These are phyloP conservation scores for Scytalidium sp. DNA, from an alignment of 2,329 filamentous ascomycete genomes.

Conservation along the genomic window DNA sequence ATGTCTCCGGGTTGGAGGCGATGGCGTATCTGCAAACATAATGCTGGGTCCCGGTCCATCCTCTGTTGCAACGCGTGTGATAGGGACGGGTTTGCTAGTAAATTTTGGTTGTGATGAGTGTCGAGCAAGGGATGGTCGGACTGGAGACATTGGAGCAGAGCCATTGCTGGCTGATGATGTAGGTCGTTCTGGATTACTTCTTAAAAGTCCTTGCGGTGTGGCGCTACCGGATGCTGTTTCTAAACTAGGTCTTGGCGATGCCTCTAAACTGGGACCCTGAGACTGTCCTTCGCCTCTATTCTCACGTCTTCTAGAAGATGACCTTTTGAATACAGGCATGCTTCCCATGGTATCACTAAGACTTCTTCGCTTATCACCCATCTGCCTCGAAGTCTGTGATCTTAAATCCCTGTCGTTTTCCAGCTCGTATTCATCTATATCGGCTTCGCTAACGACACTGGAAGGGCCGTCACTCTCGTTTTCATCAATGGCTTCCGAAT, in stretches of 20 bases:
- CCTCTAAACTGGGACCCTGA: not conserved
- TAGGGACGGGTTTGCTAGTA: slow-evolving; percentile 69
- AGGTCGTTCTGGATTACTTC: not conserved
- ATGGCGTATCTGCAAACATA: slow-evolving; percentile 62
- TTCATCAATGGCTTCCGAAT: slow-evolving; percentile 32
- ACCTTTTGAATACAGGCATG: slow-evolving; percentile 28
- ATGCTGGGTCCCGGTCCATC: slow-evolving; percentile 68
- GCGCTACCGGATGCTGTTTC: not conserved
- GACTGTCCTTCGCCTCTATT: slow-evolving; percentile 13
- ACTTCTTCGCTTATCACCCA: slow-evolving; percentile 33
- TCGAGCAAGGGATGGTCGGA: slow-evolving; percentile 47
- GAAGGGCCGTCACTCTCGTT: slow-evolving; percentile 27
- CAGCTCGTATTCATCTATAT: slow-evolving; percentile 34
- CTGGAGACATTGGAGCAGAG: slow-evolving; percentile 5
- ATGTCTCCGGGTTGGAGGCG: slow-evolving; percentile 15
- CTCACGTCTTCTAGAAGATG: slow-evolving; percentile 15
- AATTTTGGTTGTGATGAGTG: slow-evolving; percentile 62
- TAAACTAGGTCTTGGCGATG: not conserved
- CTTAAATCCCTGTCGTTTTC: slow-evolving; percentile 13
- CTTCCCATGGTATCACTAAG: slow-evolving; percentile 36
- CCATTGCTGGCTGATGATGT: not conserved
- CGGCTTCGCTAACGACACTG: slow-evolving; percentile 39
- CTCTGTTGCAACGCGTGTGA: slow-evolving; percentile 62
- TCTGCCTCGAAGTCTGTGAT: slow-evolving; percentile 10
- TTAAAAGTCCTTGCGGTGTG: not conserved